Evolutionary conservation across 2,329 filamentous ascomycete genomes (phyloP), one percentile per base, ranked within the genome.

Genomic region (Ophiocordyceps robertsii): DNA sequence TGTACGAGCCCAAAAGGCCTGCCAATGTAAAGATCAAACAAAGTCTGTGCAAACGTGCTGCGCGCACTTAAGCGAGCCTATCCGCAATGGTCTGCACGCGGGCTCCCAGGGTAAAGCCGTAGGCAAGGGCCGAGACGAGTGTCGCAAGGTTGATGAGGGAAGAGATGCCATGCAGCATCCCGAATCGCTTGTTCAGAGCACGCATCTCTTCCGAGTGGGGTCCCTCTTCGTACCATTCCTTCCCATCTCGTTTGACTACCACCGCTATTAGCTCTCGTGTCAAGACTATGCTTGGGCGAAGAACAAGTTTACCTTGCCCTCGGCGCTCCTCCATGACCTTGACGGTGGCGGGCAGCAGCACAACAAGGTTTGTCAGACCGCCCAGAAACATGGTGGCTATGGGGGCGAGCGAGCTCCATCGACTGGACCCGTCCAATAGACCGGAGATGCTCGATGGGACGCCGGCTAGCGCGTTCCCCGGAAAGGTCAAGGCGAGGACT

Each of bases 131-230:
- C 0, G 80, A 77, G 36, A 81, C 59, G 39, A 93, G 70, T 0
- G 77, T 82, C 2, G 73, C 61, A 45, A 96, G 57, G 59, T 95
- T 95, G 17, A 93, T 60, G 46, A 93, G 60, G 27, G 84, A 84
- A 8, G 86, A 94, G 39, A 84, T 65, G 6, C 89, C 86, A 61
- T 98, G 92, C 44, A 95, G 62, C 47, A 74, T 75, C 14, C 75
- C 77, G 60, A 96, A 96, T 48, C 69, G 71, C 64, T 79, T 84
- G 68, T 90, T 94, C 53, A 94, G 62, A 9, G 69, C 70, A 51
- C 77, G 62, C 89, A 96, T 95, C 66, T 90, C 85, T 51, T 80
- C 71, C 6, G 84, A 92, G 55, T 94, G 85, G 33, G 87, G 84
- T 1, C 80, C 73, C 41, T 75, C 67, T 49, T 94, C 87, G 55